These are phyloP conservation scores for Trematosphaeria pertusa DNA, from an alignment of 2,329 filamentous ascomycete genomes.

Conservation along the genomic window DNA sequence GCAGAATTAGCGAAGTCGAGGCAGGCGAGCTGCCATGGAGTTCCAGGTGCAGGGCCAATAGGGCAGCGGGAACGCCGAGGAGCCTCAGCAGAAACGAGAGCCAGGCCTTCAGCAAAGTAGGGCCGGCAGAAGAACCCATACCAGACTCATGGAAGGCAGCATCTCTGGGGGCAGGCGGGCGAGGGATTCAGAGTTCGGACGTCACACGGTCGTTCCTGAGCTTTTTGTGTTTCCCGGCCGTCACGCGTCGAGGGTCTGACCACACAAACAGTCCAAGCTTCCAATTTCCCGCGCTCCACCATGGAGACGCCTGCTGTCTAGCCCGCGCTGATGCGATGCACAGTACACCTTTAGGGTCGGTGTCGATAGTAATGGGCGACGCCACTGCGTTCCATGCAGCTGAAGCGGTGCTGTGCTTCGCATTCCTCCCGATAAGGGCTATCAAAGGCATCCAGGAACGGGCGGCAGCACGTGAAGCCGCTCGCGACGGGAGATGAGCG, in stretches of 20 bases:
- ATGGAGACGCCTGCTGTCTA: background rate
- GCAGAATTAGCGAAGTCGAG: slow-evolving; percentile 41
- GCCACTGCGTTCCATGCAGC: too few relatives aligned
- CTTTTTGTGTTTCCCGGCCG: background rate
- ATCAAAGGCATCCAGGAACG: too few relatives aligned
- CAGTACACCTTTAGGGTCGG: too few relatives aligned
- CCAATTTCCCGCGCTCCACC: background rate
- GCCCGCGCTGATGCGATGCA: too few relatives aligned
- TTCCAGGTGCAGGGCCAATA: slow-evolving; percentile 42
- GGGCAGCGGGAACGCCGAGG: slow-evolving; percentile 33
- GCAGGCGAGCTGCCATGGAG: slow-evolving; percentile 36
- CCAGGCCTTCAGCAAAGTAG: slow-evolving; percentile 38
- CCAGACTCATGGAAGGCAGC: slow-evolving; percentile 33
- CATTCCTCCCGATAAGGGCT: too few relatives aligned
- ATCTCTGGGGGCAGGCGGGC: slow-evolving; percentile 34
- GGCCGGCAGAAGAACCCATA: slow-evolving; percentile 42
- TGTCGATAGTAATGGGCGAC: too few relatives aligned
- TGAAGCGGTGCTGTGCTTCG: too few relatives aligned
- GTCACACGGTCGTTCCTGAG: background rate
- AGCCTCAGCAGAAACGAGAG: slow-evolving; percentile 36
- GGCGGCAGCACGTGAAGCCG: too few relatives aligned
- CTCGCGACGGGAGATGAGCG: too few relatives aligned
- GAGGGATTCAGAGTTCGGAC: background rate
- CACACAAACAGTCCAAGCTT: background rate
- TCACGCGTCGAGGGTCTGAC: background rate